Conservation (phyloP, 331 rosid species). For the Quercus tomentella region DNA sequence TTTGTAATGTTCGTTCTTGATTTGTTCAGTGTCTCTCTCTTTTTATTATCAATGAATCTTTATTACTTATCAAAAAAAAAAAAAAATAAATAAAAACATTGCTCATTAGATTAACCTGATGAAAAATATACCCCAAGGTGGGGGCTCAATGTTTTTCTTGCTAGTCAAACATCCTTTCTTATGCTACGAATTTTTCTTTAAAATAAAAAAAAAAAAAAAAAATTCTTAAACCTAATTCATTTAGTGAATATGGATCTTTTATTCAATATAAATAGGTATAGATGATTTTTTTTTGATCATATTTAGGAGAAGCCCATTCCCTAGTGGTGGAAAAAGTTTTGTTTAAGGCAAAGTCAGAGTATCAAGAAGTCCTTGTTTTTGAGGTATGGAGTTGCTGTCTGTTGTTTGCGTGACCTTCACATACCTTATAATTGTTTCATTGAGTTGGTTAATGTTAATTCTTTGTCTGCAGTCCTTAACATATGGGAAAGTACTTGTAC, state of each 20-base stretch:
- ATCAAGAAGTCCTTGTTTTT: constrained; percentile 88
- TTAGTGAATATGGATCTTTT: background rate
- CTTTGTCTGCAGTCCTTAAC: constrained; percentile 55
- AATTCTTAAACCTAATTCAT: background rate
- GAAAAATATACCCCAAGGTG: background rate
- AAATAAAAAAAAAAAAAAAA: no score
- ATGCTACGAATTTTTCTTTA: background rate
- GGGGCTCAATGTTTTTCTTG: background rate
- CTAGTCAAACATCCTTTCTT: background rate
- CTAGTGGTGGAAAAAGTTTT: constrained; percentile 63
- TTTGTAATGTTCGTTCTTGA: no score
- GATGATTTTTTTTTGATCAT: constrained; percentile 2
- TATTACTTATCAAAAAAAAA: no score
- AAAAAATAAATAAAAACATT: background rate
- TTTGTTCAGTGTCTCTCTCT: no score
- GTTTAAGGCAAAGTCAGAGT: constrained; percentile 69
- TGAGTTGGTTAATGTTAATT: constrained; percentile 5
- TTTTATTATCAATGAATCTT: no score
- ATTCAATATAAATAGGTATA: background rate
- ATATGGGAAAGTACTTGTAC: constrained; percentile 93
- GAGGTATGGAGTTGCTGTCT: constrained; percentile 51
- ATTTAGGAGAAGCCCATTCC: constrained; percentile 87
- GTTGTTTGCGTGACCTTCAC: background rate
- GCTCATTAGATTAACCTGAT: background rate
- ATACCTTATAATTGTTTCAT: background rate